Percentiles rank a stretch among this genome's conserved stretches.
These are phyloP conservation scores for Plenodomus lindquistii DNA, from an alignment of 2,329 filamentous ascomycete species.

Conservation along the genomic window DNA sequence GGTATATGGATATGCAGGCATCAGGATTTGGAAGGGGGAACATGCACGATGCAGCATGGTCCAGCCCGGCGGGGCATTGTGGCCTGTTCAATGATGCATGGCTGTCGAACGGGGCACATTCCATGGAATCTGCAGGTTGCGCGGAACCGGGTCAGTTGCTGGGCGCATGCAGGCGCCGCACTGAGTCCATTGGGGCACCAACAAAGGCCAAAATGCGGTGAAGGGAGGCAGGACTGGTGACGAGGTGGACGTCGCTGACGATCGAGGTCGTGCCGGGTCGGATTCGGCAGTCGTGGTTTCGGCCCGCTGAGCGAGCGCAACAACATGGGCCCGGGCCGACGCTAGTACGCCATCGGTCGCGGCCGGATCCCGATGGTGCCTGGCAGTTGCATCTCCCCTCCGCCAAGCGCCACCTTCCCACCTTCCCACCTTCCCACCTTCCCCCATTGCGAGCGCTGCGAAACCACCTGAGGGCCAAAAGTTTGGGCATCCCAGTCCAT, in stretches of 20 bases:
- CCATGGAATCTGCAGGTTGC: too few species aligned
- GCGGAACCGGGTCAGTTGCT: not conserved
- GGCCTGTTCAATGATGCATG: not conserved
- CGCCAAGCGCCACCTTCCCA: not conserved
- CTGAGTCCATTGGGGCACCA: not conserved
- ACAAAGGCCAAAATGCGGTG: not conserved
- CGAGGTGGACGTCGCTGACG: not conserved
- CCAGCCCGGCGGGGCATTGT: not conserved
- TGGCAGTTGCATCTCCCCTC: not conserved
- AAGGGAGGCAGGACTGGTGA: not conserved
- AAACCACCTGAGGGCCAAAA: not conserved
- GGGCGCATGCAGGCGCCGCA: not conserved
- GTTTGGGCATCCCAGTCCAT: too few species aligned
- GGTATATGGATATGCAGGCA: not conserved
- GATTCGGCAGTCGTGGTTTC: not conserved
- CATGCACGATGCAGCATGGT: not conserved
- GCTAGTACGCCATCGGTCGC: not conserved
- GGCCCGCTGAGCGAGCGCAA: not conserved
- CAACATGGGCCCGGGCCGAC: not conserved
- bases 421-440: too few species aligned
- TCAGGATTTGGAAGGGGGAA: not conserved
- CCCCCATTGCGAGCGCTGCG: not conserved
- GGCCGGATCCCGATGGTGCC: not conserved
- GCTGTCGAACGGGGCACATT: too few species aligned
- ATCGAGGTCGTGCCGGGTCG: not conserved